Percentiles rank a stretch among this genome's conserved stretches.
Evolutionary conservation across 2,329 filamentous ascomycete genomes (phyloP).

Genomic region (Colletotrichum gigasporum): DNA sequence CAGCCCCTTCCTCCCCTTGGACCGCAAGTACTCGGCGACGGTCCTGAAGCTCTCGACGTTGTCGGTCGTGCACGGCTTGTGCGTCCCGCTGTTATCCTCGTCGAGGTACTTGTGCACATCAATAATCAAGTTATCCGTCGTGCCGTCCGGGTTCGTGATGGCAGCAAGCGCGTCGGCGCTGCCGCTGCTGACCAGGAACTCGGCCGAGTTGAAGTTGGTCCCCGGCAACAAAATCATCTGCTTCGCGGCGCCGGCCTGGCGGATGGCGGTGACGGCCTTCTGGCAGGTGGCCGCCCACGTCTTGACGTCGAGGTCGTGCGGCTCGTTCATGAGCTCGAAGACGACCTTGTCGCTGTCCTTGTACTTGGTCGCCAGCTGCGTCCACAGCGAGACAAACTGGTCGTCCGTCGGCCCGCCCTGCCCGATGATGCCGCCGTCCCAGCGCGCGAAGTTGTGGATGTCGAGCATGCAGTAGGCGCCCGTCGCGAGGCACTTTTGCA

Average conservation of each 20-base stretch:
- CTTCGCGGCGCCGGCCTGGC: conserved; percentile 67
- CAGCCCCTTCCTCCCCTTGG: conserved; percentile 57
- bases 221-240: conserved; percentile 74
- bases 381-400: conserved; percentile 68
- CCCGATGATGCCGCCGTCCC: conserved; percentile 70
- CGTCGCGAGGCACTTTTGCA: conserved; percentile 64
- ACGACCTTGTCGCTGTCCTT: conserved; percentile 60
- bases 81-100: conserved; percentile 63
- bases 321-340: conserved; percentile 77
- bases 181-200: conserved; percentile 56
- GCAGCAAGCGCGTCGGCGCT: conserved; percentile 60
- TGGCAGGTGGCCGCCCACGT: conserved; percentile 70
- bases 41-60: conserved; percentile 58
- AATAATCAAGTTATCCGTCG: conserved; percentile 63
- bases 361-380: conserved; percentile 67
- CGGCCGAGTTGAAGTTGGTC: conserved; percentile 65
- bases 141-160: conserved; percentile 68
- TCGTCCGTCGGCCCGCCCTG: conserved; percentile 71
- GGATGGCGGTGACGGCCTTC: conserved; percentile 71
- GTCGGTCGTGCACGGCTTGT: conserved; percentile 61
- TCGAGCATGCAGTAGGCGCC: conserved; percentile 70
- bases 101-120: conserved; percentile 72
- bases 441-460: conserved; percentile 67
- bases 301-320: conserved; percentile 66
- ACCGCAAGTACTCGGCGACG: conserved; percentile 56